Evolutionary conservation across 805 yeast genomes (phyloP).

Genomic region (Yarrowia sp.): DNA sequence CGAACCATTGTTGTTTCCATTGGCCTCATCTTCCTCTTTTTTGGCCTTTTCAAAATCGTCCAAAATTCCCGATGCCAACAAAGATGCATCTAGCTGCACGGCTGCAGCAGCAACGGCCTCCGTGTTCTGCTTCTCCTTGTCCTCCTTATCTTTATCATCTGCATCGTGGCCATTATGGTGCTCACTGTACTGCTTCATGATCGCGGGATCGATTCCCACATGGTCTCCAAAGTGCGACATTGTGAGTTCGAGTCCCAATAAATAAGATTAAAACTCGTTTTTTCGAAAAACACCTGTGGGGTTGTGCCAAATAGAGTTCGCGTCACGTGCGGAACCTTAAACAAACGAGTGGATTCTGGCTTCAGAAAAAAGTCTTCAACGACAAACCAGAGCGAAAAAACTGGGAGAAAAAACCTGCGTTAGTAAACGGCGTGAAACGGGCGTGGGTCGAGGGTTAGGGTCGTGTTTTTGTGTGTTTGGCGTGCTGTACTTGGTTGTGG

Average conservation of each 20-base stretch:
- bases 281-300: neutral
- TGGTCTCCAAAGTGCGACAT: conserved; percentile 23
- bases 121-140: conserved; percentile 11
- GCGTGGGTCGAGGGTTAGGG: neutral
- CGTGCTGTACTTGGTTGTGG: neutral
- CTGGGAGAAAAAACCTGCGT: neutral
- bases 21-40: conserved; percentile 17
- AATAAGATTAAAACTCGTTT: neutral
- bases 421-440: neutral
- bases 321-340: neutral
- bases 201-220: conserved; percentile 27
- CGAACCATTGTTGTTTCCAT: neutral
- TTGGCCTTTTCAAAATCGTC: conserved; percentile 25
- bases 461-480: neutral
- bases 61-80: conserved; percentile 14
- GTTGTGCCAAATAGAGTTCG: neutral
- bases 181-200: conserved; percentile 26
- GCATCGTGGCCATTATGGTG: conserved; percentile 9
- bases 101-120: conserved; percentile 24
- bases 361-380: neutral
- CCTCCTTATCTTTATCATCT: conserved; percentile 18
- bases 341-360: conserved; percentile 2
- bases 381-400: neutral
- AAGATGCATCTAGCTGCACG: conserved; percentile 19
- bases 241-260: conserved; percentile 3